Evolutionary conservation across 1,284 basidiomycete genomes (phyloP).

Genomic region (Meira miltonrushii): DNA sequence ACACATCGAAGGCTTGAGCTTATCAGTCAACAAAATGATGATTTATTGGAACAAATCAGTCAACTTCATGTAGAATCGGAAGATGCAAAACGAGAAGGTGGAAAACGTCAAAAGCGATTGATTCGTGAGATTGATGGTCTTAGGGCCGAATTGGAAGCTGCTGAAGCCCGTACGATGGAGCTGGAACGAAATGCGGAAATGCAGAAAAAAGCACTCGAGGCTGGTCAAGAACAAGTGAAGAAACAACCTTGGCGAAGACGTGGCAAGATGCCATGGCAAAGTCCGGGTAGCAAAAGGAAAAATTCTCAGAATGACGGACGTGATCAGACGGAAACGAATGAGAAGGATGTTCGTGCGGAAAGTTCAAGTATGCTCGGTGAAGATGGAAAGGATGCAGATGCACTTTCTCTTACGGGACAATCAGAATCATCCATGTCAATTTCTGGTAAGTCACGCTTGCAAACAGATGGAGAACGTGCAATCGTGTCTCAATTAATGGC

Average conservation of each 20-base stretch:
- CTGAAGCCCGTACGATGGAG: constrained; percentile 32
- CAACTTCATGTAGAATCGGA: constrained; percentile 42
- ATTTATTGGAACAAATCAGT: constrained; percentile 34
- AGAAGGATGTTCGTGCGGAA: background rate
- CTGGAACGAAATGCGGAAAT: constrained; percentile 21
- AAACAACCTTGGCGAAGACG: background rate
- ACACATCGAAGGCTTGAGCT: constrained; percentile 34
- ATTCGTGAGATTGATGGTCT: constrained; percentile 40
- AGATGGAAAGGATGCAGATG: background rate
- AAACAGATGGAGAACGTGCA: constrained; percentile 23
- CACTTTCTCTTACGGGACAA: background rate
- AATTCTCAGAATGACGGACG: too few relatives aligned
- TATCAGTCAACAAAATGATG: constrained; percentile 38
- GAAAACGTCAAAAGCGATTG: constrained; percentile 28
- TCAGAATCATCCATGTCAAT: background rate
- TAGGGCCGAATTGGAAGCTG: constrained; percentile 37
- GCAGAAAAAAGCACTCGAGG: background rate
- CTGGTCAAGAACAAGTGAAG: background rate
- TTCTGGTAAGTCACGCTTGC: background rate
- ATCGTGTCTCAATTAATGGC: constrained; percentile 33
- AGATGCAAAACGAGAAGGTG: constrained; percentile 27
- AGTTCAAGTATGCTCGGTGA: background rate
- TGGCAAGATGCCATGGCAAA: background rate
- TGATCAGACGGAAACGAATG: too few relatives aligned
- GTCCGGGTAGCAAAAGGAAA: background rate